A percentile compares a stretch with the other conserved stretches of the same genome.
Conservation (phyloP, 2,329 filamentous ascomycete species). For the Penicillium brevicompactum region DNA sequence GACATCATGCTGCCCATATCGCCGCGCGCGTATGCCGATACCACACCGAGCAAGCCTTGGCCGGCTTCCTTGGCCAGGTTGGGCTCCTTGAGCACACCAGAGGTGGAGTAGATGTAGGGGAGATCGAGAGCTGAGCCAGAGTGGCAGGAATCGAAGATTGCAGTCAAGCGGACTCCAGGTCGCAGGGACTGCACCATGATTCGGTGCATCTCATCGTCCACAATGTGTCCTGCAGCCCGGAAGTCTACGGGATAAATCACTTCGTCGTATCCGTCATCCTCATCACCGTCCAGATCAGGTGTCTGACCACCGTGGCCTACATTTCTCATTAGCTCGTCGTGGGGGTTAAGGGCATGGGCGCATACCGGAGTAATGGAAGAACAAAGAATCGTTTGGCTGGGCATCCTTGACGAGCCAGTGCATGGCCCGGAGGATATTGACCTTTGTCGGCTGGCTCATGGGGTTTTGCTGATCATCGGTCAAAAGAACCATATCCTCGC, state of each 20-base stretch:
- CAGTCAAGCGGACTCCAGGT: slow-evolving; percentile 76
- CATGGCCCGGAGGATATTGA: slow-evolving; percentile 94
- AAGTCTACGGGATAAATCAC: slow-evolving; percentile 79
- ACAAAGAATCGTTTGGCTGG: slow-evolving; percentile 86
- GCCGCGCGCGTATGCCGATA: slow-evolving; percentile 78
- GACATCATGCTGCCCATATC: slow-evolving; percentile 80
- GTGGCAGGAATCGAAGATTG: slow-evolving; percentile 71
- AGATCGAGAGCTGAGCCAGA: slow-evolving; percentile 68
- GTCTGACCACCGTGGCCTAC: slow-evolving; percentile 75
- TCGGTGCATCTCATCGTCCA: slow-evolving; percentile 77
- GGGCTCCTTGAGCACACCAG: slow-evolving; percentile 69
- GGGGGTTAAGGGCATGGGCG: slow-evolving; percentile 1
- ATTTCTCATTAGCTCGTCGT: slow-evolving; percentile 11
- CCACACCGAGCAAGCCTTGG: slow-evolving; percentile 65
- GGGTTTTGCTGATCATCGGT: slow-evolving; percentile 97
- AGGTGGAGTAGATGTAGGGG: slow-evolving; percentile 68
- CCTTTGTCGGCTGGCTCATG: slow-evolving; percentile 95
- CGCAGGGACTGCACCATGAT: slow-evolving; percentile 76
- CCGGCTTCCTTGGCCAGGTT: slow-evolving; percentile 69
- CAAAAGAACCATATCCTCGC: slow-evolving; percentile 95
- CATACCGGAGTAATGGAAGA: slow-evolving; percentile 94
- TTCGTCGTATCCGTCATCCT: slow-evolving; percentile 76
- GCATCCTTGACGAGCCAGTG: slow-evolving; percentile 97
- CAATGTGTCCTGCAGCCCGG: slow-evolving; percentile 68
- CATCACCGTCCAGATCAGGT: slow-evolving; percentile 71